phyloP scores from a whole-genome alignment of 768 basidiomycete genomes.

The Trametopsis cervina region DNA sequence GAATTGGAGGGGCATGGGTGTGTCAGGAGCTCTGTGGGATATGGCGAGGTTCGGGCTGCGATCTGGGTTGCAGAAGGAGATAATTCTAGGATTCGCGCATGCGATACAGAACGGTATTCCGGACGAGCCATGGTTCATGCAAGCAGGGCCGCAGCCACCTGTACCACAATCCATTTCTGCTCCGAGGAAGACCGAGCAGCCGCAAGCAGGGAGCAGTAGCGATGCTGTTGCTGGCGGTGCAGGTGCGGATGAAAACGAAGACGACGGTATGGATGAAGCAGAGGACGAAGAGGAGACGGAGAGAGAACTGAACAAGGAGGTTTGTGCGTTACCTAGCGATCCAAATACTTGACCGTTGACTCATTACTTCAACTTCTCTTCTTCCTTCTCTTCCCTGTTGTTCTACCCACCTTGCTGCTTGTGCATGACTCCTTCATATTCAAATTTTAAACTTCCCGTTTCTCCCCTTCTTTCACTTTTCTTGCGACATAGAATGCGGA shows the following conservation, averaged over 20 bases:
- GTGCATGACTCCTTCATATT: no score
- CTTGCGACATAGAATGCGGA: constrained; percentile 32
- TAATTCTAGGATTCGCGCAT: constrained; percentile 50
- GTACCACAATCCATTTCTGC: neutral
- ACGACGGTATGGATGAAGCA: constrained; percentile 28
- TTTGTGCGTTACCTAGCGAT: constrained; percentile 18
- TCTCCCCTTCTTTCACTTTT: no score
- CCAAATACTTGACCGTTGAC: neutral
- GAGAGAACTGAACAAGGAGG: constrained; percentile 20
- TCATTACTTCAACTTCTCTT: neutral
- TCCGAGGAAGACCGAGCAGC: neutral
- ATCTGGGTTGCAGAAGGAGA: constrained; percentile 53
- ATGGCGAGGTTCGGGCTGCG: constrained; percentile 56
- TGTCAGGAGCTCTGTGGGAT: constrained; percentile 67
- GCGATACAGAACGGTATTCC: constrained; percentile 51
- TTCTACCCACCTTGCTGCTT: neutral
- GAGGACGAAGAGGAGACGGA: constrained; percentile 26
- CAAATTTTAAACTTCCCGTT: no score
- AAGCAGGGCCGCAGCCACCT: neutral
- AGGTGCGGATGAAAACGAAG: constrained; percentile 23
- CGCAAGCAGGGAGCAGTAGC: neutral
- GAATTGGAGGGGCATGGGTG: constrained; percentile 75
- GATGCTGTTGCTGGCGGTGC: constrained; percentile 1
- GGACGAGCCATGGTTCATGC: constrained; percentile 17
- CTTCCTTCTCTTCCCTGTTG: neutral